These are phyloP conservation scores for Aspergillus sp. DNA, from an alignment of 2,329 filamentous ascomycete species.

Conservation along the genomic window DNA sequence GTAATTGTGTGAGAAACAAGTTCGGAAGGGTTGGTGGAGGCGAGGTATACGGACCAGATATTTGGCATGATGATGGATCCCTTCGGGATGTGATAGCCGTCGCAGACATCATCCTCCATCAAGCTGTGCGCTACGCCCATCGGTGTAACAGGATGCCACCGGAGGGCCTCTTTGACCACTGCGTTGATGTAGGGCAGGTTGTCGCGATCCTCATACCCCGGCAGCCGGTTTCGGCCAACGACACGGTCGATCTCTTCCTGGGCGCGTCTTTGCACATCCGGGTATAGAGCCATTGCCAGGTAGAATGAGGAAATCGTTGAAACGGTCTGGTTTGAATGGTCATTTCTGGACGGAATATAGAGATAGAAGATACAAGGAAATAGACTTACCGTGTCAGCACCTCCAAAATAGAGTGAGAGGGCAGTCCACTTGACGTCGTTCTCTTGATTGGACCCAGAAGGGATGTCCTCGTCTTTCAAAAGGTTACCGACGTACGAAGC, in stretches of 20 bases:
- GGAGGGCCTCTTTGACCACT: conserved; percentile 33
- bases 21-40: neutral
- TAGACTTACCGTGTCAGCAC: conserved; percentile 40
- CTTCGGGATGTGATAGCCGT: conserved; percentile 34
- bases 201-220: conserved; percentile 15
- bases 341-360: neutral
- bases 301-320: conserved; percentile 18
- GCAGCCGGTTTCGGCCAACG: neutral
- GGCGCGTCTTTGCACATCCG: neutral
- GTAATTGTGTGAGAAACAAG: neutral
- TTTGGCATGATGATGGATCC: conserved; percentile 36
- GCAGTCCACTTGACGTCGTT: conserved; percentile 33
- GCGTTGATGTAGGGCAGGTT: conserved; percentile 34
- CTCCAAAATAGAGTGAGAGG: conserved; percentile 43
- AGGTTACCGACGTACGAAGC: conserved; percentile 44
- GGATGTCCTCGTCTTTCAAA: conserved; percentile 31
- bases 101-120: conserved; percentile 24
- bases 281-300: conserved; percentile 20
- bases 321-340: conserved; percentile 9
- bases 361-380: neutral
- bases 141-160: conserved; percentile 32
- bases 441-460: conserved; percentile 31
- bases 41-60: conserved; percentile 32
- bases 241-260: neutral
- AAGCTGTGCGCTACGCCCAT: conserved; percentile 27